Conservation (phyloP, 805 yeast genomes). For the Spathaspora girioi region DNA sequence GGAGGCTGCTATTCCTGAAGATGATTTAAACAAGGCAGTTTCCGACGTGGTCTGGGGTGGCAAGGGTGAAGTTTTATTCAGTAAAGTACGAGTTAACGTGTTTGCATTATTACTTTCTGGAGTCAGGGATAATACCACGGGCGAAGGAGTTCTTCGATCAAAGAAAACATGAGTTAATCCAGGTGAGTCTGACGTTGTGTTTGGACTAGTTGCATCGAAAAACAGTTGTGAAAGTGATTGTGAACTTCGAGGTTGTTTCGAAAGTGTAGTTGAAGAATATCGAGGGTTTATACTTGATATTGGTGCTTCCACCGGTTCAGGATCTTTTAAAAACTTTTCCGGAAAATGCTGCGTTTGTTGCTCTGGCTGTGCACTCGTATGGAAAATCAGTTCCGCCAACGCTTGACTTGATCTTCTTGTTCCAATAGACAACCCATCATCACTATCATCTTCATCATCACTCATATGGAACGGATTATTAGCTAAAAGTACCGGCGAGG, state of each 20-base stretch:
- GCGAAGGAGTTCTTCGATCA: not conserved
- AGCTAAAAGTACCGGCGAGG: not conserved
- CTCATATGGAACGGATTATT: conserved; percentile 5
- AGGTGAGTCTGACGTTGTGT: not conserved
- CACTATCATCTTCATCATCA: conserved; percentile 18
- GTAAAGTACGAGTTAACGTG: conserved; percentile 4
- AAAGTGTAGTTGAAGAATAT: conserved; percentile 24
- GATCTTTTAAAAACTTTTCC: conserved; percentile 11
- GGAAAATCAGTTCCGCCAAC: conserved; percentile 39
- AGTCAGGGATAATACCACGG: not conserved
- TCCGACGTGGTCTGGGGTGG: conserved; percentile 43
- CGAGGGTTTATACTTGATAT: conserved; percentile 29
- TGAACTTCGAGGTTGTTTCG: conserved; percentile 42
- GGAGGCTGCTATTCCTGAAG: not conserved
- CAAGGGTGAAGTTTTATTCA: conserved; percentile 32
- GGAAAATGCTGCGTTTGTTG: conserved; percentile 19
- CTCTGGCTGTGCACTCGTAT: conserved; percentile 6
- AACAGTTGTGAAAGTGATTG: conserved; percentile 37
- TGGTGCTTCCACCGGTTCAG: conserved; percentile 23
- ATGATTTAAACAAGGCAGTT: conserved; percentile 24
- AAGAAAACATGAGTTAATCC: conserved; percentile 9
- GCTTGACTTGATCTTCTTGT: conserved; percentile 40
- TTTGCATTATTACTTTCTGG: not conserved
- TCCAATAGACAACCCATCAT: conserved; percentile 36
- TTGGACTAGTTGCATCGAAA: conserved; percentile 13